Percentiles rank a stretch among this genome's conserved stretches.
Evolutionary conservation across 495 filamentous ascomycete genomes (phyloP).

Genomic region (Xylaria longipes): DNA sequence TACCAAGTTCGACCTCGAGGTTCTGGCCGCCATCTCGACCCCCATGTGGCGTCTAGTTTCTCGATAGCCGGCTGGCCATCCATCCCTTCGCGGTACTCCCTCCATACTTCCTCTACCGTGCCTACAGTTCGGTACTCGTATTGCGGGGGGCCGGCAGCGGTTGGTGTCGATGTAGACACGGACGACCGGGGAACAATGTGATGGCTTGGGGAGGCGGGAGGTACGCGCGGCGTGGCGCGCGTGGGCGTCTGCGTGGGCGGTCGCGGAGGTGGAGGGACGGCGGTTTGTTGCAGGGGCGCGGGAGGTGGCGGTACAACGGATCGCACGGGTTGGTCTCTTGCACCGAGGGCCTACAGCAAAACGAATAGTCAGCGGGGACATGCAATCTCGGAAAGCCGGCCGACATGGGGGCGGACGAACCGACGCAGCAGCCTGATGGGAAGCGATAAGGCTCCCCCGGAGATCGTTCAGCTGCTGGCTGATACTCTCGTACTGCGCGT

Average conservation of each 20-base stretch:
- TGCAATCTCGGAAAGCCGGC: background rate
- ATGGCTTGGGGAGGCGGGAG: constrained; percentile 33
- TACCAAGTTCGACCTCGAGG: constrained; percentile 46
- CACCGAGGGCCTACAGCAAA: constrained; percentile 33
- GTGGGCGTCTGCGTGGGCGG: constrained; percentile 36
- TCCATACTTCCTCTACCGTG: constrained; percentile 45
- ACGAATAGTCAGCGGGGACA: constrained; percentile 6
- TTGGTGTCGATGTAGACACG: constrained; percentile 31
- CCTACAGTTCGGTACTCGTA: constrained; percentile 42
- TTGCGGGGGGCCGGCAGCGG: constrained; percentile 34
- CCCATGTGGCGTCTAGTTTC: constrained; percentile 41
- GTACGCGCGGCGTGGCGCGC: constrained; percentile 33
- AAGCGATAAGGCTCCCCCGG: constrained; percentile 39
- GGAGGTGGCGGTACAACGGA: constrained; percentile 37
- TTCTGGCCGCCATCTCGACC: constrained; percentile 43
- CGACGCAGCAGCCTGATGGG: constrained; percentile 41
- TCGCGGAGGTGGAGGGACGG: constrained; percentile 34
- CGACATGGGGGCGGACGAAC: constrained; percentile 25
- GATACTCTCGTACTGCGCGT: constrained; percentile 40
- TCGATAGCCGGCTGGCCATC: constrained; percentile 44
- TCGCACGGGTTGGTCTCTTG: constrained; percentile 34
- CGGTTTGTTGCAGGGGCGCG: constrained; percentile 33
- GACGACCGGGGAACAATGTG: constrained; percentile 28
- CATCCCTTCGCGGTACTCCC: constrained; percentile 43
- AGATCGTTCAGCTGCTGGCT: constrained; percentile 41